These are phyloP conservation scores for Arabidopsis arenosa DNA, from an alignment of 345 rosid species.

Conservation along the genomic window DNA sequence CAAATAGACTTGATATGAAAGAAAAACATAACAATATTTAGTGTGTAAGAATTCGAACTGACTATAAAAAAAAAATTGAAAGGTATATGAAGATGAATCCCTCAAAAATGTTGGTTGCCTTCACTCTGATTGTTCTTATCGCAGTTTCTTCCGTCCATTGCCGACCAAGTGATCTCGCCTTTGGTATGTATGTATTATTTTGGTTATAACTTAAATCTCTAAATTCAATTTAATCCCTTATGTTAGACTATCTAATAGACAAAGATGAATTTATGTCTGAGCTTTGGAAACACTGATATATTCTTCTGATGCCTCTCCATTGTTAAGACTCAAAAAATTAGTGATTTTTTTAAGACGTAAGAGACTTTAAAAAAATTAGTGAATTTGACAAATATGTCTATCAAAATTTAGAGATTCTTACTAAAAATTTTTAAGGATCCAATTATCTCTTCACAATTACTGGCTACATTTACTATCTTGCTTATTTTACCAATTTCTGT, in stretches of 20 bases:
- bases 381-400: not conserved
- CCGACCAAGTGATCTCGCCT: not conserved
- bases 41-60: not conserved
- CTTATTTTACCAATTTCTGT: not conserved
- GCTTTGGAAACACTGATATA: too few species aligned
- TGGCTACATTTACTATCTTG: not conserved
- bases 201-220: not conserved
- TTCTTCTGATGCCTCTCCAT: too few species aligned
- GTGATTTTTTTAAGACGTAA: too few species aligned
- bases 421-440: not conserved
- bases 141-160: slow-evolving; percentile 11
- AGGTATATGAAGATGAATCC: slow-evolving; percentile 6
- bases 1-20: not conserved
- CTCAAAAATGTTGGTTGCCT: slow-evolving; percentile 9
- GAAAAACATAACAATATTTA: not conserved
- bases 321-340: too few species aligned
- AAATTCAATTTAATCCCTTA: not conserved
- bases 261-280: too few species aligned
- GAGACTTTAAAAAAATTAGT: too few species aligned
- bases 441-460: not conserved
- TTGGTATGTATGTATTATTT: not conserved
- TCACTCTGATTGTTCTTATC: not conserved
- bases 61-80: too few species aligned
- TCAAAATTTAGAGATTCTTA: not conserved
- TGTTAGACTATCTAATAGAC: too few species aligned